Conservation (phyloP, 192 early-diverging fungal genomes). For the Lobulomyces angularis region DNA sequence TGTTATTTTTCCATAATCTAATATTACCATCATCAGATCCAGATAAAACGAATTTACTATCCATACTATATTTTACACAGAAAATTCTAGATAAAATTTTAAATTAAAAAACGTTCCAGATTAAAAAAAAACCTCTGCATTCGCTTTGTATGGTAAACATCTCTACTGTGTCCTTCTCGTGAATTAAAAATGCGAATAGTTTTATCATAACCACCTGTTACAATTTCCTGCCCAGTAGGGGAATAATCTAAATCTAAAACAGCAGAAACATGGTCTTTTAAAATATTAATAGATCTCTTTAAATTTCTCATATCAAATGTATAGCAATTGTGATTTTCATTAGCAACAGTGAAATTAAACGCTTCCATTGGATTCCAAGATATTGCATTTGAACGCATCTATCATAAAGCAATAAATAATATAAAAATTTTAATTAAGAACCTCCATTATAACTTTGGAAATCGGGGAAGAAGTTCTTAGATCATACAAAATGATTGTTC, state of each 20-base stretch:
- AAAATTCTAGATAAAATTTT: slow-evolving; percentile 42
- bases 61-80: slow-evolving; percentile 85
- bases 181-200: slow-evolving; percentile 79
- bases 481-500: slow-evolving; percentile 90
- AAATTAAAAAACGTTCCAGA: not conserved
- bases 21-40: slow-evolving; percentile 97
- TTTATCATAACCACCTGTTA: slow-evolving; percentile 91
- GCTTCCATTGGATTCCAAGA: slow-evolving; percentile 99
- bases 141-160: slow-evolving; percentile 94
- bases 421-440: slow-evolving; percentile 13
- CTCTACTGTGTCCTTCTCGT: slow-evolving; percentile 67
- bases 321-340: slow-evolving; percentile 97
- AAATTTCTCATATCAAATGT: slow-evolving; percentile 97
- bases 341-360: slow-evolving; percentile 85
- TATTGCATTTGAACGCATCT: slow-evolving; percentile 87
- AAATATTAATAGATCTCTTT: slow-evolving; percentile 67
- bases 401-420: slow-evolving; percentile 5
- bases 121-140: slow-evolving; percentile 63
- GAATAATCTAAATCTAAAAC: slow-evolving; percentile 98
- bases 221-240: slow-evolving; percentile 91
- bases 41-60: slow-evolving; percentile 84
- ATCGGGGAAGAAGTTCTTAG: slow-evolving; percentile 77
- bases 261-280: slow-evolving; percentile 95
- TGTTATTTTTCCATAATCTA: slow-evolving; percentile 90
- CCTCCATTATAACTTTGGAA: slow-evolving; percentile 66